Evolutionary conservation across 2,329 filamentous ascomycete species (phyloP), one percentile per base, ranked within the genome.

Genomic region (Arthrobotrys conoides): DNA sequence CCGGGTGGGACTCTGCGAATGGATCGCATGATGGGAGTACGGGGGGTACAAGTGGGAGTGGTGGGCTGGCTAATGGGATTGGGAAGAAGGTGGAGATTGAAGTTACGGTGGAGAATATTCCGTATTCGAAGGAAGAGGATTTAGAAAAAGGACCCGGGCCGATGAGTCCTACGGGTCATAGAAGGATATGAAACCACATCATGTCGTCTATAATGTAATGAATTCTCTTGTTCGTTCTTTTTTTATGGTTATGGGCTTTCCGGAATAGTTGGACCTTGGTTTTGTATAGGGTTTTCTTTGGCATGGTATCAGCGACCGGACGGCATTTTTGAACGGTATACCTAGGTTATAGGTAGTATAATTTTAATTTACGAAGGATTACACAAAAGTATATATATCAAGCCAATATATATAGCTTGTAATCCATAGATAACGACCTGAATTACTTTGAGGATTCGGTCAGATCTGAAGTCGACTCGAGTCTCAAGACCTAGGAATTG

Each of bases 1-100:
- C n/a, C n/a, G 36, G 49, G 18, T 77, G 73, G 73, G 51, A 71
- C n/a, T 33, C 51, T 36, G 44, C 41, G 2, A 57, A 18, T n/a
- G 51, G 41, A n/a, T 71, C 67, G 27, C 41, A 48, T 30, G 67
- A 71, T 12, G 59, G 67, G 24, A 36, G 12, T 16, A 20, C 16
- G 1, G 18, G 18, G 1, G 44, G n/a, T 8, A 18, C 44, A 1
- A 20, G n/a, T 20, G 33, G 33, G 4, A 30, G 6, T 30, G 33
- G 33, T 36, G 44, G n/a, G 1, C 3, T 20, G n/a, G 61, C 18
- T n/a, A 65, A 55, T 27, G 67, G 61, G 5, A 77, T 77, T 41
- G 73, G 61, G 30, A 77, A 71, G 53, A 77, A 77, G 33, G 61
- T 71, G 3, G 67, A 77, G 30, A 77, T 77, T 8, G 67, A 77